Evolutionary conservation across 345 rosid species (phyloP).

Genomic region (Limnanthes douglasii): DNA sequence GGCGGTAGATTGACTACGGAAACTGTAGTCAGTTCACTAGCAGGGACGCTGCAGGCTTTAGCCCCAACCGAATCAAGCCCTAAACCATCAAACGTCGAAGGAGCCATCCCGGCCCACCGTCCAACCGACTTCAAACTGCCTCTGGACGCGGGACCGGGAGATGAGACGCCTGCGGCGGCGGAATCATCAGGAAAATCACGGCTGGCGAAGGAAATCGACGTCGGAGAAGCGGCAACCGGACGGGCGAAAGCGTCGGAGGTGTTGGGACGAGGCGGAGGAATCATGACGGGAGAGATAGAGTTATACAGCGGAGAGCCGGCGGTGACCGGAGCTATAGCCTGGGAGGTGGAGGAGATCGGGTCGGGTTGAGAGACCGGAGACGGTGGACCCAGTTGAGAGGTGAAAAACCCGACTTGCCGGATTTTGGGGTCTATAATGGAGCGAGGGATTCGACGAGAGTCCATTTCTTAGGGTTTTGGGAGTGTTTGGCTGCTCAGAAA

Average conservation of each 20-base stretch:
- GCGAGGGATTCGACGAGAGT: constrained; percentile 62
- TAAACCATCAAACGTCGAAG: constrained; percentile 23
- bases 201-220: constrained; percentile 21
- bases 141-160: constrained; percentile 23
- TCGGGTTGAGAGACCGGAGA: constrained; percentile 31
- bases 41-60: constrained; percentile 54
- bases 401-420: constrained; percentile 81
- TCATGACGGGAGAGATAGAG: constrained; percentile 76
- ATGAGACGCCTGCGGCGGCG: constrained; percentile 12
- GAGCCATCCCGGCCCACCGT: constrained; percentile 10
- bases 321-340: constrained; percentile 15
- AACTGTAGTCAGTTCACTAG: constrained; percentile 49
- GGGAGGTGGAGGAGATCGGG: constrained; percentile 14
- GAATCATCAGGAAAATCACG: constrained; percentile 20
- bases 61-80: constrained; percentile 20
- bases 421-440: constrained; percentile 71
- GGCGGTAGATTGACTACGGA: constrained; percentile 51
- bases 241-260: constrained; percentile 32
- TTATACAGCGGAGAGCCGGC: constrained; percentile 42
- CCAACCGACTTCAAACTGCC: constrained; percentile 17
- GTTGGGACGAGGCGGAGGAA: constrained; percentile 73
- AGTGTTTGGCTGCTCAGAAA: constrained; percentile 7
- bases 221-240: constrained; percentile 21
- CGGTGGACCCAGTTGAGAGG: constrained; percentile 19
- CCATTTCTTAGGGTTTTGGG: constrained; percentile 22